Evolutionary conservation across 192 early-diverging fungal species (phyloP).

Genomic region (Backusella morwellensis): DNA sequence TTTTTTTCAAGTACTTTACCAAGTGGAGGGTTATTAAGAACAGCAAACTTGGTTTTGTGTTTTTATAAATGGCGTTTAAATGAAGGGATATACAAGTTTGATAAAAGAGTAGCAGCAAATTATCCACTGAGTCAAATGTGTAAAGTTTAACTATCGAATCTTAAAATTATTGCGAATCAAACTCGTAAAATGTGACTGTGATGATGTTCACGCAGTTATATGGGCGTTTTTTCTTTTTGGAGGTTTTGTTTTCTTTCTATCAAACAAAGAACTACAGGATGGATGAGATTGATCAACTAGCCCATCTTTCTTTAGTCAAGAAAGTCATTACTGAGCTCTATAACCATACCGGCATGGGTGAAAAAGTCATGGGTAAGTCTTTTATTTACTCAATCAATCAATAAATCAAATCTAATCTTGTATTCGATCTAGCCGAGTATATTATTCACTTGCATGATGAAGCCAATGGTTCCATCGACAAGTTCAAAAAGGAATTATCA

Average conservation of each 20-base stretch:
- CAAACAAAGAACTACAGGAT: constrained; percentile 9
- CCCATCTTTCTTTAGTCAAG: constrained; percentile 84
- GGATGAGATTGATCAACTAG: constrained; percentile 75
- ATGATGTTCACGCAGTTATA: not conserved
- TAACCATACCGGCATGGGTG: constrained; percentile 90
- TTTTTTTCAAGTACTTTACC: no score
- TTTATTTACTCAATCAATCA: not conserved
- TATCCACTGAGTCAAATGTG: no score
- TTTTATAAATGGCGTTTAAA: no score
- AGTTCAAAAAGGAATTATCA: constrained; percentile 68
- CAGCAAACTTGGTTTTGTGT: no score
- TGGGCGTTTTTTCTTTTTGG: not conserved
- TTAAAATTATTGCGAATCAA: not conserved
- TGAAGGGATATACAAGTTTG: no score
- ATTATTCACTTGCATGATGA: constrained; percentile 84
- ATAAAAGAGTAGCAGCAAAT: no score
- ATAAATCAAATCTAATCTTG: not conserved
- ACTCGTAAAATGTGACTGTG: not conserved
- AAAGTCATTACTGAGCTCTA: constrained; percentile 89
- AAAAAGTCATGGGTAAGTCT: constrained; percentile 66
- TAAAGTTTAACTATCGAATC: no score
- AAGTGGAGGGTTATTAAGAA: no score
- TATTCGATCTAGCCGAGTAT: constrained; percentile 74
- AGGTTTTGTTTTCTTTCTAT: not conserved
- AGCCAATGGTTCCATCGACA: constrained; percentile 50